Evolutionary conservation across 495 filamentous ascomycete species (phyloP).

Genomic region (Lophium mytilinum): DNA sequence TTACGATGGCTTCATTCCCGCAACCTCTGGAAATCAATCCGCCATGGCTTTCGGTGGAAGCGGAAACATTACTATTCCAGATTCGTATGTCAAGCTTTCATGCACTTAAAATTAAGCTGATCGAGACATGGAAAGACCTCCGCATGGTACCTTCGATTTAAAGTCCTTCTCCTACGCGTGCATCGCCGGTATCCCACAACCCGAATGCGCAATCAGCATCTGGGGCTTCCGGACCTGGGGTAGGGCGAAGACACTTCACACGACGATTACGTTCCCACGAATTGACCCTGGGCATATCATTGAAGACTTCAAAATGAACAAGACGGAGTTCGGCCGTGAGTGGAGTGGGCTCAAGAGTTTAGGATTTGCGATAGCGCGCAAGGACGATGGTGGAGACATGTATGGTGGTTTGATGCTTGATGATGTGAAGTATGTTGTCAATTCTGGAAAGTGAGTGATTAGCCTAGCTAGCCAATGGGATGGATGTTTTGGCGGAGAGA

Average conservation of each 20-base stretch:
- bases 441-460: too few species aligned
- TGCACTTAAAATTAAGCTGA: too few species aligned
- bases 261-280: slow-evolving; percentile 8
- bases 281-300: slow-evolving; percentile 11
- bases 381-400: slow-evolving; percentile 19
- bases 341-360: slow-evolving; percentile 17
- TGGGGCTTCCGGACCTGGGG: slow-evolving; percentile 9
- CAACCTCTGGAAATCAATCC: slow-evolving; percentile 14
- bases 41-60: slow-evolving; percentile 21
- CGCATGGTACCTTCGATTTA: slow-evolving; percentile 1
- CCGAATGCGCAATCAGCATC: slow-evolving; percentile 20
- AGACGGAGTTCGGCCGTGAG: slow-evolving; percentile 5
- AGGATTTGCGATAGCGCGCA: slow-evolving; percentile 15
- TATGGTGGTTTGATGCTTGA: slow-evolving; percentile 18
- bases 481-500: too few species aligned
- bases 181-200: slow-evolving; percentile 13
- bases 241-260: not conserved
- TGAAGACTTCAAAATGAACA: slow-evolving; percentile 17
- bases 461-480: too few species aligned
- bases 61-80: too few species aligned
- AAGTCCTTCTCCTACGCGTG: slow-evolving; percentile 20
- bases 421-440: slow-evolving; percentile 11
- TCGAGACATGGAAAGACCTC: too few species aligned
- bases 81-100: too few species aligned
- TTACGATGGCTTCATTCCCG: slow-evolving; percentile 15